phyloP scores from a whole-genome alignment of 371 early-diverging fungal genomes.

The Circinella minor region DNA sequence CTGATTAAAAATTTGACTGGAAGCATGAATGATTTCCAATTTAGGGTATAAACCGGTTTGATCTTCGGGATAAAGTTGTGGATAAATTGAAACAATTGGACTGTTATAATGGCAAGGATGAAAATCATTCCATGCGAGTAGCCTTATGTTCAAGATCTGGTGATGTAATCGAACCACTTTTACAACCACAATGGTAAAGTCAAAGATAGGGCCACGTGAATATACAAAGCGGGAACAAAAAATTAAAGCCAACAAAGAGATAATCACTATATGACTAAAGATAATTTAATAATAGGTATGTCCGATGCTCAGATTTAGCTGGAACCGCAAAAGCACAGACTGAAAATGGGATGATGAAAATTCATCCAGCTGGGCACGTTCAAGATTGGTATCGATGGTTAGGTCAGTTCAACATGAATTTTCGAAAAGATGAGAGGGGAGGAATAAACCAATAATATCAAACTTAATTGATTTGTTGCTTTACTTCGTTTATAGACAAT shows the following conservation, averaged over 20 bases:
- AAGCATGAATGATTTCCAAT: slow-evolving; percentile 22
- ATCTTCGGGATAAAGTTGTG: slow-evolving; percentile 78
- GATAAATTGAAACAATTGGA: slow-evolving; percentile 65
- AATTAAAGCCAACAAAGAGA: no score
- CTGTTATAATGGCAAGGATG: slow-evolving; percentile 74
- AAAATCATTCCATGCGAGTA: slow-evolving; percentile 87
- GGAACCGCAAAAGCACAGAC: slow-evolving; percentile 74
- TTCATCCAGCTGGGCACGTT: slow-evolving; percentile 82
- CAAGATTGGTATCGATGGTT: slow-evolving; percentile 97
- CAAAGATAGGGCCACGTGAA: background rate
- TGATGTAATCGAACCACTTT: slow-evolving; percentile 96
- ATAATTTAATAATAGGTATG: slow-evolving; percentile 63
- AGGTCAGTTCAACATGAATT: slow-evolving; percentile 46
- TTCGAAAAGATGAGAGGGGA: no score
- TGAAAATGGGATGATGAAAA: slow-evolving; percentile 68
- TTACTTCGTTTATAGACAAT: slow-evolving; percentile 55
- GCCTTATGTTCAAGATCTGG: slow-evolving; percentile 91
- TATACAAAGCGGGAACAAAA: background rate
- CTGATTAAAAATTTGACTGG: background rate
- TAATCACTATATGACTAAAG: background rate
- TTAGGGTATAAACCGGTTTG: slow-evolving; percentile 80
- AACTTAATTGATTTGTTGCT: no score
- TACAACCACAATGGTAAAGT: slow-evolving; percentile 96
- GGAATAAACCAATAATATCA: no score
- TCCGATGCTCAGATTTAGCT: slow-evolving; percentile 88